phyloP scores from a whole-genome alignment of 371 early-diverging fungal species.

The Mucor circinelloides region DNA sequence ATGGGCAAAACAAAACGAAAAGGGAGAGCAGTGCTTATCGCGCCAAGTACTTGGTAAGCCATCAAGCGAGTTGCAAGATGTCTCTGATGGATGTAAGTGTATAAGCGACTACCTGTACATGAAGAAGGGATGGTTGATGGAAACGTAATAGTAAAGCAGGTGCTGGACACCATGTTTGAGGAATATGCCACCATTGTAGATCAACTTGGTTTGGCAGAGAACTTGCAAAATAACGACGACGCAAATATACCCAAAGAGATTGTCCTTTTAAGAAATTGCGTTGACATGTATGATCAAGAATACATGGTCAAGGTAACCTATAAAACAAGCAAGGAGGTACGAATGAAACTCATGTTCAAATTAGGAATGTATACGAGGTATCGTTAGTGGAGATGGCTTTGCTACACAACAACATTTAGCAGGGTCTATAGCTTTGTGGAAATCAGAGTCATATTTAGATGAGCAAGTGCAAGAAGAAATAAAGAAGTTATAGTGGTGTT shows the following conservation, averaged over 20 bases:
- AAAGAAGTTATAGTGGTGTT: slow-evolving; percentile 7
- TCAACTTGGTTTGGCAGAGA: slow-evolving; percentile 11
- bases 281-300: slow-evolving; percentile 37
- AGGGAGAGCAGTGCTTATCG: slow-evolving; percentile 21
- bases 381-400: slow-evolving; percentile 25
- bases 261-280: slow-evolving; percentile 11
- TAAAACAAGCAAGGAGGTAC: background rate
- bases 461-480: slow-evolving; percentile 23
- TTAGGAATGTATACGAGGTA: slow-evolving; percentile 29
- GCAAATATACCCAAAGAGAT: slow-evolving; percentile 19
- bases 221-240: background rate
- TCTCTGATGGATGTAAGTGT: slow-evolving; percentile 18
- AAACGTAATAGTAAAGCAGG: slow-evolving; percentile 9
- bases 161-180: slow-evolving; percentile 26
- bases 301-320: slow-evolving; percentile 29
- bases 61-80: slow-evolving; percentile 13
- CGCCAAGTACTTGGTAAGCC: slow-evolving; percentile 12
- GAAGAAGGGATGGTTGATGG: background rate
- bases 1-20: slow-evolving; percentile 27
- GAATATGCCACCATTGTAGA: slow-evolving; percentile 11
- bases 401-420: slow-evolving; percentile 34
- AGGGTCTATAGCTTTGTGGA: slow-evolving; percentile 34
- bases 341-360: background rate
- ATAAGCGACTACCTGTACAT: background rate
- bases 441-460: slow-evolving; percentile 34